Conservation (phyloP, 768 basidiomycete genomes). For the Kwoniella mangroviensis region DNA sequence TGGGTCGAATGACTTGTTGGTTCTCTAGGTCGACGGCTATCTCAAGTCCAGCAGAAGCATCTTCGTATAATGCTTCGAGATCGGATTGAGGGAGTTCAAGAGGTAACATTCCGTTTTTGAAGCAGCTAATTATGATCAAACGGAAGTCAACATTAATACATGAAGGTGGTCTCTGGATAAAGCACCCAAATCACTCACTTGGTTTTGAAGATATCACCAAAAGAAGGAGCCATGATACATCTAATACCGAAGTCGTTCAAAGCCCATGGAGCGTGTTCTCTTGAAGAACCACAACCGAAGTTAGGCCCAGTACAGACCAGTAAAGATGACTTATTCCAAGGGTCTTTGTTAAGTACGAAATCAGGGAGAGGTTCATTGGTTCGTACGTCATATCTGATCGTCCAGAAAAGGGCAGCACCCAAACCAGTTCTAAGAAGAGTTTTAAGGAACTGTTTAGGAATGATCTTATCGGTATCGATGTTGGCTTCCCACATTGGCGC, state of each 20-base stretch:
- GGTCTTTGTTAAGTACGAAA: slow-evolving; percentile 80
- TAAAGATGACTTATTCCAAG: slow-evolving; percentile 75
- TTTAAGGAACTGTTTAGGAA: slow-evolving; percentile 92
- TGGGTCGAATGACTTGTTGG: slow-evolving; percentile 69
- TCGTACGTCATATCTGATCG: slow-evolving; percentile 75
- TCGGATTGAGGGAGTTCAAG: slow-evolving; percentile 71
- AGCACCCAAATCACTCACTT: slow-evolving; percentile 37
- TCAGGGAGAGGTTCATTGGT: slow-evolving; percentile 76
- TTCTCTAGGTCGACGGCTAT: slow-evolving; percentile 84
- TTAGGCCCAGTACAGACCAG: slow-evolving; percentile 83
- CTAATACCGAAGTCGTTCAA: slow-evolving; percentile 81
- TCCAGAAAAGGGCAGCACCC: slow-evolving; percentile 78
- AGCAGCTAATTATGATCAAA: slow-evolving; percentile 64
- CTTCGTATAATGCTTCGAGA: slow-evolving; percentile 73
- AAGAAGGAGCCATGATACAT: slow-evolving; percentile 83
- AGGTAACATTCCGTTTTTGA: slow-evolving; percentile 93
- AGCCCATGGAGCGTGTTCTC: slow-evolving; percentile 83
- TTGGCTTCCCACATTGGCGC: slow-evolving; percentile 82
- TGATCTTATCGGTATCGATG: slow-evolving; percentile 92
- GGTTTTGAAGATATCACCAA: slow-evolving; percentile 87
- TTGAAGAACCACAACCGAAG: slow-evolving; percentile 88
- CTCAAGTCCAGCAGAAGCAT: slow-evolving; percentile 75
- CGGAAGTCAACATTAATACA: neutral
- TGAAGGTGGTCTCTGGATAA: neutral
- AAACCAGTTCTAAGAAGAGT: slow-evolving; percentile 88